Evolutionary conservation across 352 stramenopile species (phyloP).

Genomic region (Globisporangium ultimum): DNA sequence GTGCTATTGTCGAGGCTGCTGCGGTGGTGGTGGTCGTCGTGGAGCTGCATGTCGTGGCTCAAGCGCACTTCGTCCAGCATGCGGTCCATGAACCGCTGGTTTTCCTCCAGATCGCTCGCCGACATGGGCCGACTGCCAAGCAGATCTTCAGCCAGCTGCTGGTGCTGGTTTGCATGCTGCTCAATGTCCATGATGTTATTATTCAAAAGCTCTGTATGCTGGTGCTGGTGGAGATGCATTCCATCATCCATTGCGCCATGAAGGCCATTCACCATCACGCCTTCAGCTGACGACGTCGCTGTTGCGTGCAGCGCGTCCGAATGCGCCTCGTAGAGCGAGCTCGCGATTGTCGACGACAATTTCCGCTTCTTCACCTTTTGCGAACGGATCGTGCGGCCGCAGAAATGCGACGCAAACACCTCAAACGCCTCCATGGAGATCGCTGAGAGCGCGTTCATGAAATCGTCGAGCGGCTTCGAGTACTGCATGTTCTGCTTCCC

Average conservation of each 20-base stretch:
- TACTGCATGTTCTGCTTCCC: conserved; percentile 88
- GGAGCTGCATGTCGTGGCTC: conserved; percentile 41
- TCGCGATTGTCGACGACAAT: background rate
- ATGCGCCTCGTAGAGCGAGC: conserved; percentile 1
- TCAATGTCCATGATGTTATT: conserved; percentile 13
- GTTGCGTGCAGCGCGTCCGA: background rate
- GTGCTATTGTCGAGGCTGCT: conserved; percentile 15
- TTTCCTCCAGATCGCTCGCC: conserved; percentile 55
- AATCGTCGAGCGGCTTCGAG: conserved; percentile 60
- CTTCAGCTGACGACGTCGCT: background rate
- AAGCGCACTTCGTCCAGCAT: conserved; percentile 72
- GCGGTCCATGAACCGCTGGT: conserved; percentile 73
- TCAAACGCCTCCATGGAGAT: conserved; percentile 75
- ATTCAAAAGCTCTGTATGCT: conserved; percentile 5
- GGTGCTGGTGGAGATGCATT: conserved; percentile 1
- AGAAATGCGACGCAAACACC: conserved; percentile 72
- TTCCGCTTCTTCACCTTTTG: conserved; percentile 71
- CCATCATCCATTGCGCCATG: background rate
- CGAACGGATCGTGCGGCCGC: conserved; percentile 63
- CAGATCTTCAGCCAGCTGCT: conserved; percentile 50
- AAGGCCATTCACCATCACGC: background rate
- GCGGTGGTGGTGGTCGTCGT: conserved; percentile 26
- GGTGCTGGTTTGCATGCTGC: conserved; percentile 21
- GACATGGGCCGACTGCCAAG: conserved; percentile 37
- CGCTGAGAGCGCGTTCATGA: conserved; percentile 59